A percentile compares a stretch with the other conserved stretches of the same genome.
Evolutionary conservation across 2,329 filamentous ascomycete species (phyloP).

Genomic region (Clarireedia paspali): DNA sequence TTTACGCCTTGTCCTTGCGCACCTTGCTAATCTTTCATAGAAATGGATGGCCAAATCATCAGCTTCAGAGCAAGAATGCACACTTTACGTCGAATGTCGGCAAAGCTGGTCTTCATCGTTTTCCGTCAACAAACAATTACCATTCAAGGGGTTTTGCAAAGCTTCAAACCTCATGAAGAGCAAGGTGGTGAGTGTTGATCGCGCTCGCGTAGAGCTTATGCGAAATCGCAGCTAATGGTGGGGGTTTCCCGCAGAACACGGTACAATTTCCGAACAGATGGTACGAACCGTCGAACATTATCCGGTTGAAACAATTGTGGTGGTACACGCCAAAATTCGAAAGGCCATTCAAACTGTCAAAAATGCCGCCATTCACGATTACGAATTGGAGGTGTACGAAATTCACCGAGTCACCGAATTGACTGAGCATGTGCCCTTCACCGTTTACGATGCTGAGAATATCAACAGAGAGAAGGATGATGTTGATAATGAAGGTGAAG

Average conservation of each 20-base stretch:
- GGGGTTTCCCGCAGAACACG: not conserved
- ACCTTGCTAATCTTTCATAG: slow-evolving; percentile 13
- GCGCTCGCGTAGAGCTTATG: not conserved
- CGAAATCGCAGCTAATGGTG: not conserved
- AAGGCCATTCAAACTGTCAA: slow-evolving; percentile 66
- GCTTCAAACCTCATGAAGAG: slow-evolving; percentile 17
- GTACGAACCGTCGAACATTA: slow-evolving; percentile 83
- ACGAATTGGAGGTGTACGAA: slow-evolving; percentile 66
- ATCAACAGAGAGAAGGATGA: slow-evolving; percentile 45
- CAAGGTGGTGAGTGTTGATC: slow-evolving; percentile 15
- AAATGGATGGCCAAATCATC: slow-evolving; percentile 22
- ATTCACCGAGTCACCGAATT: slow-evolving; percentile 55
- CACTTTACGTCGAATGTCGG: slow-evolving; percentile 73
- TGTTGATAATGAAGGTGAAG: slow-evolving; percentile 40
- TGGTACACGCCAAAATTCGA: slow-evolving; percentile 67
- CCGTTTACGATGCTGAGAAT: slow-evolving; percentile 62
- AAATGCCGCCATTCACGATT: slow-evolving; percentile 65
- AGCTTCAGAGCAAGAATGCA: slow-evolving; percentile 65
- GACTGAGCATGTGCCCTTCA: slow-evolving; percentile 58
- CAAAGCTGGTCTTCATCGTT: slow-evolving; percentile 76
- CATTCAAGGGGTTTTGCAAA: slow-evolving; percentile 69
- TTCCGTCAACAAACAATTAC: slow-evolving; percentile 79
- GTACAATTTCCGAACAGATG: slow-evolving; percentile 59
- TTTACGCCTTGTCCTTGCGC: too few relatives aligned
- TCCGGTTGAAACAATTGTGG: slow-evolving; percentile 68